Evolutionary conservation across 176 grass and related monocot species (phyloP).

Genomic region (Chloris gayana): DNA sequence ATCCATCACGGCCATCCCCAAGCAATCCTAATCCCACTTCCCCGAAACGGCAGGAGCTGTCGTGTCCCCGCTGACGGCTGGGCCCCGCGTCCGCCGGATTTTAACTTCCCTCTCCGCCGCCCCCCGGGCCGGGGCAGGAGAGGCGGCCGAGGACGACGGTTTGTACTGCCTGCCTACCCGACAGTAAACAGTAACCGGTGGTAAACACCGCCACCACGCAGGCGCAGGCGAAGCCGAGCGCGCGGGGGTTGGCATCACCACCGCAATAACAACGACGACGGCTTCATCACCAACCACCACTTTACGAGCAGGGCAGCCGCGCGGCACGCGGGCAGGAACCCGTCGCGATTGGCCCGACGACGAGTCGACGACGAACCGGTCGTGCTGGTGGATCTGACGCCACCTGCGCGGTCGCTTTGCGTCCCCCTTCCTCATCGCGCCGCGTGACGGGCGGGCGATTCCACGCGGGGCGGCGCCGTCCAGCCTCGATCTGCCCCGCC

Average conservation of each 20-base stretch:
- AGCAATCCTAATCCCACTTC: slow-evolving; percentile 17
- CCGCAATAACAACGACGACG: slow-evolving; percentile 54
- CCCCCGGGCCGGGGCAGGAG: neutral
- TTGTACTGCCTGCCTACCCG: slow-evolving; percentile 30
- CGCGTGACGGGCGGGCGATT: no score
- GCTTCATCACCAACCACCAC: slow-evolving; percentile 48
- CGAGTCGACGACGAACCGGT: slow-evolving; percentile 42
- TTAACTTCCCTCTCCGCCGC: slow-evolving; percentile 17
- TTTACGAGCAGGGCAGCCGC: slow-evolving; percentile 13
- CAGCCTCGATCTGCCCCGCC: neutral
- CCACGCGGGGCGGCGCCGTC: slow-evolving; percentile 35
- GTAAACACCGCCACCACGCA: slow-evolving; percentile 49
- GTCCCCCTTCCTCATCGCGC: slow-evolving; percentile 14
- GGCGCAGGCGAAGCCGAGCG: neutral
- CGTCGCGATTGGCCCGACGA: slow-evolving; percentile 63
- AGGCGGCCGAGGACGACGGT: slow-evolving; percentile 29
- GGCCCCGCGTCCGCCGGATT: slow-evolving; percentile 8
- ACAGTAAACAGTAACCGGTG: slow-evolving; percentile 61
- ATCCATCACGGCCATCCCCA: neutral
- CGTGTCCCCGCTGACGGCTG: neutral
- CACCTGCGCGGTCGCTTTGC: slow-evolving; percentile 11
- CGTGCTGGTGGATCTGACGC: slow-evolving; percentile 41
- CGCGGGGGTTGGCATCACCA: neutral
- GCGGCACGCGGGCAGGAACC: slow-evolving; percentile 29
- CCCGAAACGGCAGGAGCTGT: slow-evolving; percentile 35